Evolutionary conservation across 1,284 basidiomycete genomes (phyloP), one percentile per base, ranked within the genome.

Genomic region (Irpex rosettiformis): DNA sequence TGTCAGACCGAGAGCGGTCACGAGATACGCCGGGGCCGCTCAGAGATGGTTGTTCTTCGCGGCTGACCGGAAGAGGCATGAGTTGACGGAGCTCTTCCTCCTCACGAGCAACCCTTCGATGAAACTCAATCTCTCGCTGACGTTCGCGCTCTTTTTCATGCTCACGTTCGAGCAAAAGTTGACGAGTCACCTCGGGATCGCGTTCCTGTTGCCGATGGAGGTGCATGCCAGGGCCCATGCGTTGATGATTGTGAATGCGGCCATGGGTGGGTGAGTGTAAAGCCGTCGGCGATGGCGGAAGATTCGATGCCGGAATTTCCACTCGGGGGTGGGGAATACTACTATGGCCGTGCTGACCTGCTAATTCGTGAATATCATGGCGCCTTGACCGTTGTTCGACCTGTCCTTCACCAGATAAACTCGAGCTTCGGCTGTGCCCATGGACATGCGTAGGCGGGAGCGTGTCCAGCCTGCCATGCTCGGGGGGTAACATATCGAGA

Each of bases 211-310:
- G 68, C 28, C 69, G 68, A 62, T 79, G 79, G 45, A 85, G 77
- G 64, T 80, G 83, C 25, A 82, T 77, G 5, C 78, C 84, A 48
- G 85, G 85, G 3, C 84, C 86, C 63, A 86, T 67, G 60, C 85
- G 83, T 71, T 88, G 87, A 69, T 89, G 87, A 62, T 77, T 77
- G 69, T 89, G 88, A 45, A 80, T 69, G 18, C 67, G 65, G 40
- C 63, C 61, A 56, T 64, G 63, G n/a, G 64, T 60, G 13, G 67
- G 67, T 28, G 68, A 64, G 37, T 59, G 52, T 24, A 49, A 18
- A 16, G 52, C 13, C 21, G 66, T 60, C 10, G 67, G 68, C 16
- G 68, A 67, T 13, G 61, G 21, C 13, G 70, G 65, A 10, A 66
- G 54, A 55, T 66, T 64, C 25, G 64, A 62, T 28, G 62, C 55